phyloP scores from a whole-genome alignment of 495 filamentous ascomycete genomes.

The Aspergillus nidulans region DNA sequence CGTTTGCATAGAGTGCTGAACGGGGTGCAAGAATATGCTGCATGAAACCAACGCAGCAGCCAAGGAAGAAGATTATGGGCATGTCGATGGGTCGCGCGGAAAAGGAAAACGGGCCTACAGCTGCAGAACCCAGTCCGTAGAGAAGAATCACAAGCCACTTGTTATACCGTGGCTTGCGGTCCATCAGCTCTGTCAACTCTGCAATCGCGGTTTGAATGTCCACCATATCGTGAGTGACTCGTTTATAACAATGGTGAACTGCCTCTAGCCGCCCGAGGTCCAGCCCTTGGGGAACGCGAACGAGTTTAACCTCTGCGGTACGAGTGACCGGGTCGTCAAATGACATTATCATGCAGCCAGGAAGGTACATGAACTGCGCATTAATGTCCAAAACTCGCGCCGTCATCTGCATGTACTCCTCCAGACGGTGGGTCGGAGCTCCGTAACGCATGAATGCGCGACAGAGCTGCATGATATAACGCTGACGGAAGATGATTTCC shows the following conservation, averaged over 20 bases:
- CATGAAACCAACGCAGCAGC: constrained; percentile 73
- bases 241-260: constrained; percentile 87
- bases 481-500: constrained; percentile 76
- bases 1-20: constrained; percentile 74
- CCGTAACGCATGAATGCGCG: constrained; percentile 82
- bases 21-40: constrained; percentile 74
- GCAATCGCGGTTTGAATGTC: constrained; percentile 78
- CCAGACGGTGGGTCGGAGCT: constrained; percentile 70
- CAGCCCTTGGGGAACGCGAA: constrained; percentile 70
- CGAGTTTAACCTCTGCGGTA: constrained; percentile 88
- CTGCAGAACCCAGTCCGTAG: constrained; percentile 76
- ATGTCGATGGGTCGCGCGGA: constrained; percentile 80
- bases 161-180: constrained; percentile 59
- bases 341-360: constrained; percentile 92
- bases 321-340: constrained; percentile 91
- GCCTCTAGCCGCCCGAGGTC: constrained; percentile 85
- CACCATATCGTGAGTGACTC: constrained; percentile 82
- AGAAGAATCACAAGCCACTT: constrained; percentile 69
- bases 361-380: constrained; percentile 86
- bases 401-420: constrained; percentile 88
- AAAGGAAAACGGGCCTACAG: constrained; percentile 84
- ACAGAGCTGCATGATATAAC: constrained; percentile 83
- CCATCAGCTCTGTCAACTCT: constrained; percentile 64
- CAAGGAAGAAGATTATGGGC: constrained; percentile 80
- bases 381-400: constrained; percentile 84